Evolutionary conservation across 495 filamentous ascomycete genomes (phyloP), one percentile per base, ranked within the genome.

Genomic region (Hypoxylon lenormandii): DNA sequence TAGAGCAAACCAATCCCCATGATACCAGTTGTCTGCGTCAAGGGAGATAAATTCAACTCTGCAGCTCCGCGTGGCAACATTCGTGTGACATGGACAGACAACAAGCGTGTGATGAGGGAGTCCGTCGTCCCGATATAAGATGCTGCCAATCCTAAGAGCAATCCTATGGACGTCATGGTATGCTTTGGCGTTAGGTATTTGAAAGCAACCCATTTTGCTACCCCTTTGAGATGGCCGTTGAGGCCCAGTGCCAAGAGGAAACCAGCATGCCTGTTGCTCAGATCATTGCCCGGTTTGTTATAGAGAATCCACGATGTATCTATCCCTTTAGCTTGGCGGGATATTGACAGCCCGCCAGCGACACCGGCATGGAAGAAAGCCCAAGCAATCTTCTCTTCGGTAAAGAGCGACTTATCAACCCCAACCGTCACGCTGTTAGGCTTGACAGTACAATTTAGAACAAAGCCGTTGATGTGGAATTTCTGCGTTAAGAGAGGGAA

Each of bases 301-400:
- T 95, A 97, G 37, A 97, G 83, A 70, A 99, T 97, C 95, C 95
- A 99, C 0, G 93, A 97, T 1, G 93, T 97, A 70, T 99, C 95
- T 62, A 99, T 97, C 5, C 93, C 93, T 76, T 92, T 93, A 0
- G 94, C 95, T 30, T 92, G 85, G 22, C 88, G 90, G 0, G 96
- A 96, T 51, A 98, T 96, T 33, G 91, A 92, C 49, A 99, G 81
- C 7, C 94, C 95, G 11, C 91, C 91, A 4, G 94, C 88, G 18
- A 96, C 95, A 30, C 95, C 95, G 60, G 93, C 91, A 79, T 99
- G 94, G 80, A 99, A 98, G 78, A 97, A 99, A 0, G 94, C 95
- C 95, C 95, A 99, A 75, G 89, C 91, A 15, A 95, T 90, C 79
- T 96, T 98, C 76, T 99, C 95, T 77, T 99, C 95, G 0, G 90